Percentiles rank a stretch among this genome's conserved stretches.
Evolutionary conservation across 192 early-diverging fungal genomes (phyloP).

Genomic region (Coemansia sp.): DNA sequence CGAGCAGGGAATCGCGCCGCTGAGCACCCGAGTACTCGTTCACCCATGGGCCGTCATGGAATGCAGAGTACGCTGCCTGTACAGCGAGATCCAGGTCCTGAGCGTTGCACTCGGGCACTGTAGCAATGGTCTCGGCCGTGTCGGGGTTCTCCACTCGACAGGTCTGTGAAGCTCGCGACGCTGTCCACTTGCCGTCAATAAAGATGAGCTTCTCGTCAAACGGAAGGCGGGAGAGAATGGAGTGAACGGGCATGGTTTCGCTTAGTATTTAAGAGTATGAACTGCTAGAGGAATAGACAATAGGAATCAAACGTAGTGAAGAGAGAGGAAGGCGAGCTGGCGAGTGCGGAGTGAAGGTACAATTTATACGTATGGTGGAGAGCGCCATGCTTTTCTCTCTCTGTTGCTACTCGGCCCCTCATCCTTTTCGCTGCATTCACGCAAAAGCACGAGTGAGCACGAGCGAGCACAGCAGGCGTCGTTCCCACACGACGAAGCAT

Average conservation of each 20-base stretch:
- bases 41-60: constrained; percentile 50
- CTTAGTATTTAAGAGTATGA: no score
- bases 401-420: not conserved
- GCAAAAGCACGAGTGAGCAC: not conserved
- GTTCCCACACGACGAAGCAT: no score
- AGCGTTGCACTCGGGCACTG: constrained; percentile 42
- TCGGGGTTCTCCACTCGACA: constrained; percentile 46
- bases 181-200: constrained; percentile 41
- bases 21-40: constrained; percentile 54
- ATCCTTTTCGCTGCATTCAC: not conserved
- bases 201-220: constrained; percentile 41
- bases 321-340: not conserved
- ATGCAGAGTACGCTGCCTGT: constrained; percentile 46
- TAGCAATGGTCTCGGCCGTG: constrained; percentile 36
- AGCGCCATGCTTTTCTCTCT: not conserved
- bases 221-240: constrained; percentile 28
- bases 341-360: not conserved
- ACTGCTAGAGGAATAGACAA: not conserved
- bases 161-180: constrained; percentile 10
- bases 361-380: not conserved
- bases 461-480: no score
- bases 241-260: not conserved
- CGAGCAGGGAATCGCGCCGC: constrained; percentile 57
- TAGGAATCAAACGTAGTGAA: not conserved
- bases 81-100: constrained; percentile 47